Evolutionary conservation across 148 eudicot genomes (phyloP).

Genomic region (Amaranthus hypochondriacus): DNA sequence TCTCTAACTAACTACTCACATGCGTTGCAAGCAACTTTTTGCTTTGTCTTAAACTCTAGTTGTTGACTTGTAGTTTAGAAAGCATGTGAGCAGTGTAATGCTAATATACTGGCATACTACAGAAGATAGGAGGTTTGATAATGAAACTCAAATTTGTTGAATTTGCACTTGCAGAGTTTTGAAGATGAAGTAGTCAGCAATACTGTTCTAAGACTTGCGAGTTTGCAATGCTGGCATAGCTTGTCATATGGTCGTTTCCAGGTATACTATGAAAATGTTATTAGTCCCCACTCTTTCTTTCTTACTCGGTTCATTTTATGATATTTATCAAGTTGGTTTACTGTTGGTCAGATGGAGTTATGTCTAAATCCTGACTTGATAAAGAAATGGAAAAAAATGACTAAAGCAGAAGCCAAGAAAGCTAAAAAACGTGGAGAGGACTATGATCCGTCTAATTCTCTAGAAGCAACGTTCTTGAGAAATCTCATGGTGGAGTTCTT

Average conservation of each 20-base stretch:
- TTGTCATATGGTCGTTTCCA: conserved; percentile 92
- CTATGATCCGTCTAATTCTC: conserved; percentile 52
- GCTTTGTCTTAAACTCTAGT: background rate
- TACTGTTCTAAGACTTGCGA: conserved; percentile 65
- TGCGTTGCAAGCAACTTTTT: background rate
- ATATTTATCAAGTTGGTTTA: background rate
- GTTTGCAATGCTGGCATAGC: conserved; percentile 90
- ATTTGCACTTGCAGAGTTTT: conserved; percentile 55
- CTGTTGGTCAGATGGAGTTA: conserved; percentile 66
- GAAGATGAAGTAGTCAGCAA: conserved; percentile 90
- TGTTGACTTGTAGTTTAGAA: background rate
- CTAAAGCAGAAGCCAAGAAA: conserved; percentile 66
- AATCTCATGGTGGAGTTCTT: conserved; percentile 77
- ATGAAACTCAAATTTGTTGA: background rate
- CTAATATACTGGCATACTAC: background rate
- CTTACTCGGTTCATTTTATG: background rate
- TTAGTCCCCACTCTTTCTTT: conserved; percentile 3
- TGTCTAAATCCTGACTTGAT: conserved; percentile 66
- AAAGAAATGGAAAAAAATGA: conserved; percentile 81
- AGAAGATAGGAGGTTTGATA: background rate
- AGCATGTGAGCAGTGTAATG: background rate
- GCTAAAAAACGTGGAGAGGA: conserved; percentile 56
- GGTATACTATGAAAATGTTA: conserved; percentile 35
- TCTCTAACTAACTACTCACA: too few species aligned
- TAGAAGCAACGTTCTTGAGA: conserved; percentile 77